Evolutionary conservation across 495 filamentous ascomycete genomes (phyloP), one percentile per base, ranked within the genome.

Genomic region (Xylaria grammica): DNA sequence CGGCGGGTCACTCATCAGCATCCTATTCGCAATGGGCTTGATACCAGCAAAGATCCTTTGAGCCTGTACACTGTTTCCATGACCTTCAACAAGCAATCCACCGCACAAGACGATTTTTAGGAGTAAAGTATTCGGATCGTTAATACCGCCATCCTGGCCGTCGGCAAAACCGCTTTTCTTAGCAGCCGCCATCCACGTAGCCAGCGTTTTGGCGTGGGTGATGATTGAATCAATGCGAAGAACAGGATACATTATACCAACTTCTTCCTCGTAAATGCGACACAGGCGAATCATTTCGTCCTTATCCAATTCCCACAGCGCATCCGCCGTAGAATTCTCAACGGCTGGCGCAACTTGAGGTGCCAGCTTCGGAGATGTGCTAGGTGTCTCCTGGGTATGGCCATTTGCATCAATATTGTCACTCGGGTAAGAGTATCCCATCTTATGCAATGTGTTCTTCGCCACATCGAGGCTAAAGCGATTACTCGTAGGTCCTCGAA

Each of bases 381-480:
- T 81, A 11, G 88, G 85, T 36, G 86, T 85, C 2, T 73, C 81
- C 20, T 85, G 77, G 0, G 82, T 83, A 15, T 82, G 76, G 36
- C 82, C 82, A 68, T 88, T 85, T n/a, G 86, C 81, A 27, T 87
- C 85, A 30, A 69, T 81, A 52, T 85, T 84, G 48, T 90, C 89
- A 15, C 74, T 68, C 0, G 77, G 68, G 0, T 79, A 81, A 7
- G 87, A 85, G 62, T 96, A 93, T 1, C 93, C 93, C 92, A 97
- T 96, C 61, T 86, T 92, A 66, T 94, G 90, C 24, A 97, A 77
- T 19, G 92, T 96, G 42, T 87, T 91, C 72, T 91, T 92, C 24
- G 93, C 93, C 4, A 96, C 90, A 66, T 93, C 90, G 61, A 97
- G 87, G 66, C 88, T 93, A 79, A 93, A 97, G 7, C 88, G 87